Percentiles rank a stretch among this genome's conserved stretches.
Evolutionary conservation across 371 early-diverging fungal genomes (phyloP).

Genomic region (Dipsacomyces acuminosporus): DNA sequence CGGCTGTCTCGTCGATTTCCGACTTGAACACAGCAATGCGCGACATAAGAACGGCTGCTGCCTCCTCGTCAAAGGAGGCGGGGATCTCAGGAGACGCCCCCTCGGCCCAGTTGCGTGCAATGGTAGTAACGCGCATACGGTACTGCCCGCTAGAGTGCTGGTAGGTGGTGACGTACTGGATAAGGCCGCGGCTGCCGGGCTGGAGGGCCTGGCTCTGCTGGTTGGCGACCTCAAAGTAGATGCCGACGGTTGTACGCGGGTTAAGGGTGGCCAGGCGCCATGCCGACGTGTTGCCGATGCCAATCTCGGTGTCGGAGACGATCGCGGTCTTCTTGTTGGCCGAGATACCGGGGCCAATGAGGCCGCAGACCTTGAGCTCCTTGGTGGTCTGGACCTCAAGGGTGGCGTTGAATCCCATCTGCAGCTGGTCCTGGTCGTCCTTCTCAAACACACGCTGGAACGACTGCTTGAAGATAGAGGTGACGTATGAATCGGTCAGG

Average conservation of each 20-base stretch:
- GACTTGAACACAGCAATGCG: slow-evolving; percentile 97
- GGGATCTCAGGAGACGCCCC: slow-evolving; percentile 84
- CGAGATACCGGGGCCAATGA: slow-evolving; percentile 93
- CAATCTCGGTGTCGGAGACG: slow-evolving; percentile 98
- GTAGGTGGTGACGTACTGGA: slow-evolving; percentile 94
- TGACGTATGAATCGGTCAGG: slow-evolving; percentile 94
- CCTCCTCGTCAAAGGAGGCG: slow-evolving; percentile 98
- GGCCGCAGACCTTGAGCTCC: slow-evolving; percentile 92
- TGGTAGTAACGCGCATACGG: slow-evolving; percentile 91
- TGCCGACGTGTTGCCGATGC: slow-evolving; percentile 89
- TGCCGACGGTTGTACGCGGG: slow-evolving; percentile 77
- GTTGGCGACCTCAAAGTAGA: slow-evolving; percentile 95
- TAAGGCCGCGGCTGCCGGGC: slow-evolving; percentile 83
- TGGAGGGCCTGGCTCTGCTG: slow-evolving; percentile 76
- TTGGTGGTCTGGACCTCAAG: slow-evolving; percentile 92
- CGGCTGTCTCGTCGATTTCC: slow-evolving; percentile 97
- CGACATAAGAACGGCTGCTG: slow-evolving; percentile 98
- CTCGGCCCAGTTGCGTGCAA: slow-evolving; percentile 91
- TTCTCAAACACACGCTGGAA: slow-evolving; percentile 90
- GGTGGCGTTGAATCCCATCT: slow-evolving; percentile 98
- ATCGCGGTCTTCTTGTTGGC: slow-evolving; percentile 82
- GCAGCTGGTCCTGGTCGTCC: slow-evolving; percentile 81
- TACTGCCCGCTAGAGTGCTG: slow-evolving; percentile 91
- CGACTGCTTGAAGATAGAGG: slow-evolving; percentile 94
- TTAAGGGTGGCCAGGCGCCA: slow-evolving; percentile 93